Conservation (phyloP, 352 stramenopile species). For the Peronospora belbahrii region DNA sequence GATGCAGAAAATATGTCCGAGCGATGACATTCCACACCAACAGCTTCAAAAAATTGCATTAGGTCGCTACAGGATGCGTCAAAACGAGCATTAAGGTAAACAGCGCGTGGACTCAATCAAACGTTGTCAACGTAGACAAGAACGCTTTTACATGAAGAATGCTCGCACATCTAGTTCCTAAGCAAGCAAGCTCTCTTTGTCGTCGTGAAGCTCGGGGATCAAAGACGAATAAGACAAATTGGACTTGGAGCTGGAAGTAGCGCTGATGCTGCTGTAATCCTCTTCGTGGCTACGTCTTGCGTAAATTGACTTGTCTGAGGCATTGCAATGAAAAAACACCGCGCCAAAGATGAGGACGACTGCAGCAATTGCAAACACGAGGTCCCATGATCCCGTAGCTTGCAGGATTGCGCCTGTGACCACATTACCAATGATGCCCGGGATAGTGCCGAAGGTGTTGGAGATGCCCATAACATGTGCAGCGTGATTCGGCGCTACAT, state of each 20-base stretch:
- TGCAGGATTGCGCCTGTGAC: slow-evolving; percentile 76
- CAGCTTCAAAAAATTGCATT: slow-evolving; percentile 56
- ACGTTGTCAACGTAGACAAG: not conserved
- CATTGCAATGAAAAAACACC: slow-evolving; percentile 65
- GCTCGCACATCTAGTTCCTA: slow-evolving; percentile 25
- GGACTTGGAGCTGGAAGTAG: slow-evolving; percentile 27
- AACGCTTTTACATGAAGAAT: slow-evolving; percentile 1
- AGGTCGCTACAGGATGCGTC: slow-evolving; percentile 47
- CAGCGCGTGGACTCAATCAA: not conserved
- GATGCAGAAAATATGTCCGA: slow-evolving; percentile 51
- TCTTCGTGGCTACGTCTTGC: slow-evolving; percentile 4
- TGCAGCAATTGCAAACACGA: slow-evolving; percentile 77
- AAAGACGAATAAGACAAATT: slow-evolving; percentile 25
- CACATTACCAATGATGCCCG: slow-evolving; percentile 80
- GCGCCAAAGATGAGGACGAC: slow-evolving; percentile 63
- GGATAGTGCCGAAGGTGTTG: slow-evolving; percentile 81
- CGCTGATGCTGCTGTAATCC: slow-evolving; percentile 23
- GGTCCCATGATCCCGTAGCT: slow-evolving; percentile 61
- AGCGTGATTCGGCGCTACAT: slow-evolving; percentile 71
- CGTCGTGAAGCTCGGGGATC: slow-evolving; percentile 32
- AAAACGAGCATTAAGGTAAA: slow-evolving; percentile 18
- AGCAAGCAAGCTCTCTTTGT: slow-evolving; percentile 53
- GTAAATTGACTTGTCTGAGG: slow-evolving; percentile 77
- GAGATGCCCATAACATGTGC: slow-evolving; percentile 83
- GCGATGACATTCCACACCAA: slow-evolving; percentile 41